Percentiles rank a stretch among this genome's conserved stretches.
Evolutionary conservation across 768 basidiomycete species (phyloP).

Genomic region (Candolleomyces aberdarensis): DNA sequence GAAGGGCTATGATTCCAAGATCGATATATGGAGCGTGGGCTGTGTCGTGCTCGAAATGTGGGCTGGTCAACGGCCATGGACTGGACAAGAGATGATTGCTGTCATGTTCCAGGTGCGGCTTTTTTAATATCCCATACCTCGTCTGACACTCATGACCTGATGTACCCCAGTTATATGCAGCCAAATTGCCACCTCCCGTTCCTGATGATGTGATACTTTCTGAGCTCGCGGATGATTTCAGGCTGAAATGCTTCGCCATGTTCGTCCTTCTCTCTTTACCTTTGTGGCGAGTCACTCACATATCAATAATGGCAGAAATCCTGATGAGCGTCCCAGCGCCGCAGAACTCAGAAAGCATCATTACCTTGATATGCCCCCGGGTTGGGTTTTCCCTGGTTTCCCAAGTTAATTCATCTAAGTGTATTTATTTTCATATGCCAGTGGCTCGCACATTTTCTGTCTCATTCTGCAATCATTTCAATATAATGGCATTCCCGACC

Average conservation of each 20-base stretch:
- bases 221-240: slow-evolving; percentile 78
- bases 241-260: slow-evolving; percentile 88
- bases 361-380: slow-evolving; percentile 69
- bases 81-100: slow-evolving; percentile 81
- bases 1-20: slow-evolving; percentile 93
- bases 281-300: slow-evolving; percentile 6
- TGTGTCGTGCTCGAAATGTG: slow-evolving; percentile 99
- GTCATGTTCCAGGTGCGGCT: slow-evolving; percentile 88
- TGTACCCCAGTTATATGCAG: slow-evolving; percentile 68
- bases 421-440: neutral
- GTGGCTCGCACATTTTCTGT: slow-evolving; percentile 1
- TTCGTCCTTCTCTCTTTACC: slow-evolving; percentile 34
- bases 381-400: slow-evolving; percentile 62
- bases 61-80: slow-evolving; percentile 95
- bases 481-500: neutral
- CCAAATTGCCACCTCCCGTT: slow-evolving; percentile 83
- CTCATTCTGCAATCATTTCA: slow-evolving; percentile 1
- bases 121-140: neutral
- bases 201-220: slow-evolving; percentile 80
- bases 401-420: slow-evolving; percentile 9
- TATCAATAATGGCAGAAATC: slow-evolving; percentile 50
- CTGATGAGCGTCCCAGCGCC: slow-evolving; percentile 78
- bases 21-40: slow-evolving; percentile 98
- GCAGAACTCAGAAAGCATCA: slow-evolving; percentile 76
- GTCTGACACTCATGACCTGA: neutral